phyloP scores from a whole-genome alignment of 2,329 filamentous ascomycete species.

The Diaporthe sp. region DNA sequence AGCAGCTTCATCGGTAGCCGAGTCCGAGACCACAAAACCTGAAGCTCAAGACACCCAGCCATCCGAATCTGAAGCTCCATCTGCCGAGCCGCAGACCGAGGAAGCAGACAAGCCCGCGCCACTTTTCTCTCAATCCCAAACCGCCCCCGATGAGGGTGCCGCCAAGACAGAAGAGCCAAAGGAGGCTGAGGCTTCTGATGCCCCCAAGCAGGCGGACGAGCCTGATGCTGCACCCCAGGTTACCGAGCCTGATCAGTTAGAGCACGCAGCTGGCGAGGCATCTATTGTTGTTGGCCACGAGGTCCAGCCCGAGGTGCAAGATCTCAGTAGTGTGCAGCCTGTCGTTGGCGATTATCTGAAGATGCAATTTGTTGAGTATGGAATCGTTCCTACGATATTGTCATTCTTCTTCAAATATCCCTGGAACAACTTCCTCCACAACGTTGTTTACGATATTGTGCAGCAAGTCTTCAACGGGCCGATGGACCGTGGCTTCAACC shows the following conservation, averaged over 20 bases:
- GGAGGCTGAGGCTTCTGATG: not conserved
- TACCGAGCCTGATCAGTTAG: slow-evolving; percentile 20
- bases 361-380: slow-evolving; percentile 94
- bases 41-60: slow-evolving; percentile 33
- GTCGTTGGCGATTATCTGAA: slow-evolving; percentile 96
- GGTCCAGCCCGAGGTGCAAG: slow-evolving; percentile 36
- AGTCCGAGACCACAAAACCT: slow-evolving; percentile 21
- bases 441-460: slow-evolving; percentile 98
- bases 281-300: slow-evolving; percentile 43
- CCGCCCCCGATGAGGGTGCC: slow-evolving; percentile 10
- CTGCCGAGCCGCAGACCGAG: slow-evolving; percentile 52
- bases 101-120: slow-evolving; percentile 70
- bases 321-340: slow-evolving; percentile 52
- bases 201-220: slow-evolving; percentile 7
- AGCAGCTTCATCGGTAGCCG: slow-evolving; percentile 29
- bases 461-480: slow-evolving; percentile 99
- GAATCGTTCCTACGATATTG: slow-evolving; percentile 93
- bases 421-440: slow-evolving; percentile 99
- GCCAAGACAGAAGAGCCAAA: slow-evolving; percentile 22
- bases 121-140: slow-evolving; percentile 55
- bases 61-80: slow-evolving; percentile 27
- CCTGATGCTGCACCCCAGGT: slow-evolving; percentile 19
- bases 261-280: slow-evolving; percentile 41
- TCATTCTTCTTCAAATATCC: slow-evolving; percentile 98
- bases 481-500: slow-evolving; percentile 96